phyloP scores from a whole-genome alignment of 208 protist genomes.

The Trypanosoma brucei region DNA sequence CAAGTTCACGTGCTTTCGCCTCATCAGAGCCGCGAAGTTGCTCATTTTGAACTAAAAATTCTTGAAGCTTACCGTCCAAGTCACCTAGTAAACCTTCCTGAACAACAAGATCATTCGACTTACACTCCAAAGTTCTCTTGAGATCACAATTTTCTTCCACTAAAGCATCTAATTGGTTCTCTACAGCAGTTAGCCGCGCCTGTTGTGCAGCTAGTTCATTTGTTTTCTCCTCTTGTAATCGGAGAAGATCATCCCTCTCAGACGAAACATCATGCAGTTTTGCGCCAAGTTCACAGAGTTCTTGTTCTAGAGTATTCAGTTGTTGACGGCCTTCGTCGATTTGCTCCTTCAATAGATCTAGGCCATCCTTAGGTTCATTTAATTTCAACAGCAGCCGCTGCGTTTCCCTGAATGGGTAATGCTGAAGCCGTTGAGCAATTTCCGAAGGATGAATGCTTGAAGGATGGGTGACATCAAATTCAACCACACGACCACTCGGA shows the following conservation, averaged over 20 bases:
- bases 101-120: not conserved
- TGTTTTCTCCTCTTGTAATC: not conserved
- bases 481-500: not conserved
- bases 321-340: not conserved
- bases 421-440: not conserved
- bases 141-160: not conserved
- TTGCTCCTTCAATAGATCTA: not conserved
- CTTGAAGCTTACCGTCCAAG: not conserved
- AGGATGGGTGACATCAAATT: conserved; percentile 13
- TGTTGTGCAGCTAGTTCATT: not conserved
- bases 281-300: not conserved
- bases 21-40: not conserved
- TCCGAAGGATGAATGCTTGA: not conserved
- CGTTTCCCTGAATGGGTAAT: conserved; percentile 2
- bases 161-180: not conserved
- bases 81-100: not conserved
- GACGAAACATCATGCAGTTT: not conserved
- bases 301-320: not conserved
- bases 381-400: not conserved
- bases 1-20: not conserved
- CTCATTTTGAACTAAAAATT: not conserved
- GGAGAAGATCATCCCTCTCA: not conserved
- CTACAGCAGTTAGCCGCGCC: not conserved
- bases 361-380: not conserved
- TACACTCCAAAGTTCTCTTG: not conserved